Percentiles rank a stretch among this genome's conserved stretches.
These are phyloP conservation scores for Suillus bovinus DNA, from an alignment of 768 basidiomycete genomes.

Conservation along the genomic window DNA sequence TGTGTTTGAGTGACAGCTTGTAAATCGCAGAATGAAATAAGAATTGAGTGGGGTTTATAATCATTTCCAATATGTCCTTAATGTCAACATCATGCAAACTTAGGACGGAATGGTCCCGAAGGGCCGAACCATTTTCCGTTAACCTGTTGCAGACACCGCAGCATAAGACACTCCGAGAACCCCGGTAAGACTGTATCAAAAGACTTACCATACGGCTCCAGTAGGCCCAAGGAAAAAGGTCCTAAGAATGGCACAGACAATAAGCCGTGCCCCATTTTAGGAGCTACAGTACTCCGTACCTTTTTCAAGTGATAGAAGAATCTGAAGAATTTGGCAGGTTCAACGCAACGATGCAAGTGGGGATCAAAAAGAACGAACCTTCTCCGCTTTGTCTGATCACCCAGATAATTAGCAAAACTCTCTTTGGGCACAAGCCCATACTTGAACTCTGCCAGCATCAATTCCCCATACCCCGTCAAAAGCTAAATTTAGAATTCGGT, in stretches of 20 bases:
- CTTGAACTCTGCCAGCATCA: constrained; percentile 92
- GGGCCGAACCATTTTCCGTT: constrained; percentile 51
- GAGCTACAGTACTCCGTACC: constrained; percentile 33
- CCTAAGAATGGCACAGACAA: constrained; percentile 17
- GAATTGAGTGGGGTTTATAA: too few species aligned
- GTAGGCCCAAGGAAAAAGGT: constrained; percentile 54
- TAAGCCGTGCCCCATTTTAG: neutral
- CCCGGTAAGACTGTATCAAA: constrained; percentile 36
- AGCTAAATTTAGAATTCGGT: constrained; percentile 44
- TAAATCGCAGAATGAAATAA: too few species aligned
- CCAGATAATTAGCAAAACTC: constrained; percentile 66
- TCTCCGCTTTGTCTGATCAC: constrained; percentile 73
- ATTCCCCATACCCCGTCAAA: constrained; percentile 76
- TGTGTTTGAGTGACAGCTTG: too few species aligned
- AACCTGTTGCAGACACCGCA: constrained; percentile 25
- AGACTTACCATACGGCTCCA: constrained; percentile 68
- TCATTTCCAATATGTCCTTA: neutral
- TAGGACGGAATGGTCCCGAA: constrained; percentile 41
- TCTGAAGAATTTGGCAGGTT: constrained; percentile 34
- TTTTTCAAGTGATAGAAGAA: constrained; percentile 89
- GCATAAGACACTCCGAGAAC: constrained; percentile 76
- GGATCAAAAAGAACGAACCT: constrained; percentile 45
- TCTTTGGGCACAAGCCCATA: constrained; percentile 90
- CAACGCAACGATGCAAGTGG: constrained; percentile 8
- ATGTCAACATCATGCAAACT: constrained; percentile 26